A percentile compares a stretch with the other conserved stretches of the same genome.
Evolutionary conservation across 257 asterid genomes (phyloP).

Genomic region (Ajuga chamaepitys): DNA sequence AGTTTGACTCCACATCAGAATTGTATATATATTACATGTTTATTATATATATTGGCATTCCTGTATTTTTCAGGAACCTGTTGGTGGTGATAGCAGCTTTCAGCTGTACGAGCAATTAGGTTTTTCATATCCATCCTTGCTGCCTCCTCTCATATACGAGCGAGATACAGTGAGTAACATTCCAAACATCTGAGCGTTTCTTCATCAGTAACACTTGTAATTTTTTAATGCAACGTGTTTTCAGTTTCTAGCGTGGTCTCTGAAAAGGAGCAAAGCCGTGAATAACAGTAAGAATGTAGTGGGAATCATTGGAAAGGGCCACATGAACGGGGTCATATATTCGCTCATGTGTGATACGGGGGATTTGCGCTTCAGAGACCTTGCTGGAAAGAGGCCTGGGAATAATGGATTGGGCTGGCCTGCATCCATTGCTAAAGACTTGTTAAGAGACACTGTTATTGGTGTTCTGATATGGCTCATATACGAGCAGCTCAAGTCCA

Average conservation of each 20-base stretch:
- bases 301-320: conserved; percentile 87
- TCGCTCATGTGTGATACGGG: conserved; percentile 75
- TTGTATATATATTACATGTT: too few relatives aligned
- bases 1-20: too few relatives aligned
- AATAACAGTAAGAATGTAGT: conserved; percentile 64
- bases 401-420: conserved; percentile 38
- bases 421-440: conserved; percentile 33
- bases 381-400: conserved; percentile 47
- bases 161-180: conserved; percentile 64
- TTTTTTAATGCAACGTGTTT: background rate
- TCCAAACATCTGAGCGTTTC: background rate
- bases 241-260: conserved; percentile 88
- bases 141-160: conserved; percentile 75
- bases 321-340: conserved; percentile 85
- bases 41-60: background rate
- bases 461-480: conserved; percentile 59
- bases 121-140: conserved; percentile 69
- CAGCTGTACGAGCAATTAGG: conserved; percentile 71
- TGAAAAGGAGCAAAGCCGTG: conserved; percentile 97
- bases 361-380: conserved; percentile 68
- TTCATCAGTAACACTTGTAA: background rate
- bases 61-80: conserved; percentile 36
- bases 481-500: conserved; percentile 56
- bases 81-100: conserved; percentile 32
- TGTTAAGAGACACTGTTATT: conserved; percentile 67